A percentile compares a stretch with the other conserved stretches of the same genome.
phyloP scores from a whole-genome alignment of 2,329 filamentous ascomycete species.

The Pseudogymnoascus sp. region DNA sequence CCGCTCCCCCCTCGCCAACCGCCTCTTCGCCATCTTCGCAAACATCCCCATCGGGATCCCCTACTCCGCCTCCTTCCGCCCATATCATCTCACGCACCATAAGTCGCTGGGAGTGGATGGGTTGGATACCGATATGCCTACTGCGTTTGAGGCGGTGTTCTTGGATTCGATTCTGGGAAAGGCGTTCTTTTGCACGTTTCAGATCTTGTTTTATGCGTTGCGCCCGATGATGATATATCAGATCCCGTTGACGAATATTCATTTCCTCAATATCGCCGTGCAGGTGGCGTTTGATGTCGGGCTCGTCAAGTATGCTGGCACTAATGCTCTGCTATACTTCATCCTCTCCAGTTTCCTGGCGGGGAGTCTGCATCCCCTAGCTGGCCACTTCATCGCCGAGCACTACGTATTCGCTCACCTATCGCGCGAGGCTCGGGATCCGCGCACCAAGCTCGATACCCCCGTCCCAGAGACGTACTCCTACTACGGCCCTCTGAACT shows the following conservation, averaged over 20 bases:
- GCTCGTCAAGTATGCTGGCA: conserved; percentile 53
- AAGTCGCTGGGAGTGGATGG: conserved; percentile 96
- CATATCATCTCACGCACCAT: conserved; percentile 97
- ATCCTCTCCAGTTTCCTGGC: conserved; percentile 87
- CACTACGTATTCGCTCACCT: conserved; percentile 72
- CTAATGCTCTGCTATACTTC: conserved; percentile 69
- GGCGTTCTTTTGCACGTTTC: conserved; percentile 98
- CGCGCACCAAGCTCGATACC: conserved; percentile 40
- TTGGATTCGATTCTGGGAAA: conserved; percentile 94
- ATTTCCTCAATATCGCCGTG: conserved; percentile 69
- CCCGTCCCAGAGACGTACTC: conserved; percentile 88
- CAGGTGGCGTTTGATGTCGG: conserved; percentile 72
- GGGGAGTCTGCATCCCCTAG: conserved; percentile 86
- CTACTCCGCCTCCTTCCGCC: conserved; percentile 92
- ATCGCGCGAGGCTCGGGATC: conserved; percentile 41
- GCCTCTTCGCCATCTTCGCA: conserved; percentile 82
- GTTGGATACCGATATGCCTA: conserved; percentile 91
- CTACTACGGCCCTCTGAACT: conserved; percentile 90
- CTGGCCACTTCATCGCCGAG: conserved; percentile 97
- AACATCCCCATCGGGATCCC: conserved; percentile 94
- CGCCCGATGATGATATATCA: conserved; percentile 92
- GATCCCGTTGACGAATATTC: conserved; percentile 77
- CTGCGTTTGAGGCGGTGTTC: conserved; percentile 81
- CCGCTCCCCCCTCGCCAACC: conserved; percentile 68
- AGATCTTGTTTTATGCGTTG: conserved; percentile 97